A percentile compares a stretch with the other conserved stretches of the same genome.
phyloP scores from a whole-genome alignment of 441 rosid species.

The Codiaeum variegatum region DNA sequence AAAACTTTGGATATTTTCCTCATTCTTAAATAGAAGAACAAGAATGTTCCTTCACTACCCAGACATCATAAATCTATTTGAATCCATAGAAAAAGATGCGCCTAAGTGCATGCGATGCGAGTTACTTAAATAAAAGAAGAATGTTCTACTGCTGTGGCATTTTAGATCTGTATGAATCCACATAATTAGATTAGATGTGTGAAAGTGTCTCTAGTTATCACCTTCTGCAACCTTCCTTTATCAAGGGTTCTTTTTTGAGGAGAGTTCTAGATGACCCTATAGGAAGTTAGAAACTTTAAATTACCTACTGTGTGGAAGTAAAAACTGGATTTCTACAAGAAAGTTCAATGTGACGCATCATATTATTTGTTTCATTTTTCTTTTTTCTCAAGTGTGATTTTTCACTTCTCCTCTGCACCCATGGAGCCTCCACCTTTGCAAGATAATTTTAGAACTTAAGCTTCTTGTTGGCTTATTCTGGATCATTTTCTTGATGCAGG shows the following conservation, averaged over 20 bases:
- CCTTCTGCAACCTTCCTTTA: background rate
- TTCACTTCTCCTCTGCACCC: slow-evolving; percentile 2
- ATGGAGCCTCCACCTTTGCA: too few species aligned
- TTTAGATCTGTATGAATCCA: too few species aligned
- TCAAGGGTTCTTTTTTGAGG: background rate
- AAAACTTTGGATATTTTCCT: background rate
- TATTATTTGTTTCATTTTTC: background rate
- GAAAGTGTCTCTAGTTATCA: background rate
- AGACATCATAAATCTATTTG: background rate
- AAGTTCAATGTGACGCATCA: too few species aligned
- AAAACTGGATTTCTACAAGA: too few species aligned
- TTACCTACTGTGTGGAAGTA: background rate
- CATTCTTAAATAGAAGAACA: background rate
- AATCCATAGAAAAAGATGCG: too few species aligned
- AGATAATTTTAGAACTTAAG: background rate
- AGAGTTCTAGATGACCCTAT: background rate
- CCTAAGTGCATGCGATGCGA: too few species aligned
- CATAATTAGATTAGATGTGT: background rate
- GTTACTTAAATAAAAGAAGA: background rate
- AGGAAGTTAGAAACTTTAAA: background rate
- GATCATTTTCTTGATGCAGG: slow-evolving; percentile 46
- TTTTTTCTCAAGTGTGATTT: background rate
- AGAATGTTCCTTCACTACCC: background rate
- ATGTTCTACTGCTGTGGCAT: background rate
- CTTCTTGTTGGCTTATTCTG: slow-evolving; percentile 10